Conservation (phyloP, 345 rosid genomes). For the Eucalyptus sideroxylon region DNA sequence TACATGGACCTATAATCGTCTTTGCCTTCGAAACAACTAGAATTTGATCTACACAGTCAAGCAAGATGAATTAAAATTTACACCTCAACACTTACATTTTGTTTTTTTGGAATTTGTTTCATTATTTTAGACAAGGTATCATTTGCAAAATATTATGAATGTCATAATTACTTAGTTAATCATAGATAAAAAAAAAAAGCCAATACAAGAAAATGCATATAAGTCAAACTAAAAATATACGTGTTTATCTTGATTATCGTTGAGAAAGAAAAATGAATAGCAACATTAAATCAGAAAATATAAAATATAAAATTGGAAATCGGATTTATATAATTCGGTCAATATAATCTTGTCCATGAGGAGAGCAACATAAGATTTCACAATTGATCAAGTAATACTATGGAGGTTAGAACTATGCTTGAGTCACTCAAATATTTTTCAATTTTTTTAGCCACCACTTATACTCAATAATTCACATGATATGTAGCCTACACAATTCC, state of each 20-base stretch:
- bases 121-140: too few relatives aligned
- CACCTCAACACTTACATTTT: too few relatives aligned
- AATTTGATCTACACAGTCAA: too few relatives aligned
- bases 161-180: background rate
- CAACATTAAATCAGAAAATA: too few relatives aligned
- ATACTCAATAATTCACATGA: background rate
- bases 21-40: too few relatives aligned
- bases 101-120: too few relatives aligned
- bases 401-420: fast-evolving
- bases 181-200: background rate
- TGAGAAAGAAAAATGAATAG: background rate
- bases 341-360: background rate
- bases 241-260: background rate
- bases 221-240: background rate
- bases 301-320: background rate
- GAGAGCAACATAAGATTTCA: background rate
- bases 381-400: background rate
- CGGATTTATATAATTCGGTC: too few relatives aligned
- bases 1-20: too few relatives aligned
- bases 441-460: too few relatives aligned
- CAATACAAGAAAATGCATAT: background rate
- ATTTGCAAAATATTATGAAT: too few relatives aligned
- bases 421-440: background rate
- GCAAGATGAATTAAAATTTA: too few relatives aligned
- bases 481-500: background rate